Percentiles rank a stretch among this genome's conserved stretches.
Evolutionary conservation across 768 basidiomycete genomes (phyloP).

Genomic region (Mycena crocata): DNA sequence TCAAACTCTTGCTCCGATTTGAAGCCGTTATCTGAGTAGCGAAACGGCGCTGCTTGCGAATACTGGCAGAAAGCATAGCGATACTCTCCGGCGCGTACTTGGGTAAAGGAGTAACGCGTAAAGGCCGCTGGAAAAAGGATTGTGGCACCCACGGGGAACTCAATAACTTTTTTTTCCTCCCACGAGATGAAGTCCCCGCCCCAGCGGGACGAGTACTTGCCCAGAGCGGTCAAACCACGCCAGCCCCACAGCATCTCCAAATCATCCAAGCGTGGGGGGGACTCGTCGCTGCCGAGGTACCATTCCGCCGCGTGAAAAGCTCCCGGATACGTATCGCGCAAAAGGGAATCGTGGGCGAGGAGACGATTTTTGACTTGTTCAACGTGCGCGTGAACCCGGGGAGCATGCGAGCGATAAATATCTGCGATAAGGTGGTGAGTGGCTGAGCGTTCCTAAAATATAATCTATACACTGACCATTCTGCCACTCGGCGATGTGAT

Average conservation of each 20-base stretch:
- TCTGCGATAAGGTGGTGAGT: neutral
- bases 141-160: neutral
- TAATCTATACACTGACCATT: neutral
- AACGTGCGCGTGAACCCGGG: neutral
- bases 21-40: neutral
- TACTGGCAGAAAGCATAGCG: neutral
- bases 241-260: neutral
- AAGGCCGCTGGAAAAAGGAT: neutral
- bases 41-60: neutral
- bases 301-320: neutral
- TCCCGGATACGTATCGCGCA: neutral
- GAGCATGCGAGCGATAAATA: neutral
- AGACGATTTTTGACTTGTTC: neutral
- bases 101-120: neutral
- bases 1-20: neutral
- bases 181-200: neutral
- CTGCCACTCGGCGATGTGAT: neutral
- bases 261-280: neutral
- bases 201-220: neutral
- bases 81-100: neutral
- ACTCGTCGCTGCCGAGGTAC: neutral
- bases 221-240: neutral
- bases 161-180: slow-evolving; percentile 7
- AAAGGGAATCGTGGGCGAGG: neutral
- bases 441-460: too few relatives aligned